Percentiles rank a stretch among this genome's conserved stretches.
Conservation (phyloP, 1,284 basidiomycete genomes). For the Naganishia sp. region DNA sequence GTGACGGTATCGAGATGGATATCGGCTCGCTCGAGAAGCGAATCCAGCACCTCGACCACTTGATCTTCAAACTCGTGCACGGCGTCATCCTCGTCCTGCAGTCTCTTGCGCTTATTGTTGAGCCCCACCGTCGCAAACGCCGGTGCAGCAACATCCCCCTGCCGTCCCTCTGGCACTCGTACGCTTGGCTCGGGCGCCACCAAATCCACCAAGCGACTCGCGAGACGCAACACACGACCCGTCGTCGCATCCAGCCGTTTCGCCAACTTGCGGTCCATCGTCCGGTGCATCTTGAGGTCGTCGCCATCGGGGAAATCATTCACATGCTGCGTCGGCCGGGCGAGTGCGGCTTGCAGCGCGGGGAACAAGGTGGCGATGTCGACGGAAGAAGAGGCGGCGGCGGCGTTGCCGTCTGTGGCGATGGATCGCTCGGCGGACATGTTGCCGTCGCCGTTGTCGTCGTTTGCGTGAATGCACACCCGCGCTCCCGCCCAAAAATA, state of each 20-base stretch:
- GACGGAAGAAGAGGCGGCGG: not conserved
- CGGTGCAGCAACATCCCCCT: constrained; percentile 4
- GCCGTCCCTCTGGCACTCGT: not conserved
- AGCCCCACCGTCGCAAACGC: constrained; percentile 54
- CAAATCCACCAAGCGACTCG: constrained; percentile 30
- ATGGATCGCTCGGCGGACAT: not conserved
- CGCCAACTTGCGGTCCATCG: constrained; percentile 72
- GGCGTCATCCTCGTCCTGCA: constrained; percentile 73
- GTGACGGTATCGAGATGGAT: constrained; percentile 75
- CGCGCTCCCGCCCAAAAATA: constrained; percentile 4
- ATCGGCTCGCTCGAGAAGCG: constrained; percentile 83
- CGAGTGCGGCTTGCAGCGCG: constrained; percentile 44
- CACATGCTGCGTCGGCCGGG: constrained; percentile 47
- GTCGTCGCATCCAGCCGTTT: constrained; percentile 47
- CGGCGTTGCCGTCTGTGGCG: not conserved
- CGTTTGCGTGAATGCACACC: not conserved
- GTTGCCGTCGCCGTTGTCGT: not conserved
- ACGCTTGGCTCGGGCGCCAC: constrained; percentile 15
- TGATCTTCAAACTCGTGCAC: constrained; percentile 72
- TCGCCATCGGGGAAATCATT: constrained; percentile 52
- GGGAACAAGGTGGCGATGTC: constrained; percentile 24
- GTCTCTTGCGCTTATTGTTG: constrained; percentile 54
- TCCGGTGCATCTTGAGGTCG: constrained; percentile 80
- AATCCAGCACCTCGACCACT: constrained; percentile 80
- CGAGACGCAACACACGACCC: constrained; percentile 37